These are phyloP conservation scores for Heterobasidion occidentale DNA, from an alignment of 1,284 basidiomycete genomes.

Conservation along the genomic window DNA sequence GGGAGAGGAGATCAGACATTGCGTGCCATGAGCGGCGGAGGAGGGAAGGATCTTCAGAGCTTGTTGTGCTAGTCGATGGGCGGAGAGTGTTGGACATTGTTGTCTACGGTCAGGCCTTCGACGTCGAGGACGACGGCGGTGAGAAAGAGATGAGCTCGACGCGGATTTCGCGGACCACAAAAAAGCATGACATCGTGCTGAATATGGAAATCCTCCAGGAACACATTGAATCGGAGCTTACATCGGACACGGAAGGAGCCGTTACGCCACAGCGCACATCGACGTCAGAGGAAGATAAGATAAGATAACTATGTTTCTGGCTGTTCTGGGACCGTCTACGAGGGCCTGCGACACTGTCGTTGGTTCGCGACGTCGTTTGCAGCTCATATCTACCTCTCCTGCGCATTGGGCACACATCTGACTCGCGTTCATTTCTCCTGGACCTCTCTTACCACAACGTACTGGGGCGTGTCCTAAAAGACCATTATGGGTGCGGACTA, in stretches of 20 bases:
- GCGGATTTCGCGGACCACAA: neutral
- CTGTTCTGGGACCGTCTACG: conserved; percentile 4
- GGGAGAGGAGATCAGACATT: conserved; percentile 50
- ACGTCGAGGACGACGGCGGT: neutral
- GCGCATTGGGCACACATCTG: neutral
- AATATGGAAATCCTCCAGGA: neutral
- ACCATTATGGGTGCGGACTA: conserved; percentile 69
- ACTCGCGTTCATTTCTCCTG: neutral
- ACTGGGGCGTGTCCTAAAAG: neutral
- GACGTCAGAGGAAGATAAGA: conserved; percentile 5
- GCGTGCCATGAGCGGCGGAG: conserved; percentile 46
- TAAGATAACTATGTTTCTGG: conserved; percentile 3
- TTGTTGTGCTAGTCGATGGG: neutral
- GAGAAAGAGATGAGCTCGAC: neutral
- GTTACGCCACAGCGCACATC: no score
- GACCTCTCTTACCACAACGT: neutral
- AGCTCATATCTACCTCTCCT: neutral
- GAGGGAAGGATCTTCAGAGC: conserved; percentile 15
- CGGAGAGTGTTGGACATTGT: neutral
- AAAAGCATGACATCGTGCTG: neutral
- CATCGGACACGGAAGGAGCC: no score
- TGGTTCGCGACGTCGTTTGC: neutral
- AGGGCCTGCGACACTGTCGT: neutral
- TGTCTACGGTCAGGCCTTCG: neutral
- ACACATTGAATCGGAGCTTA: no score